Base-by-base conservation (phyloP, 441 rosid genomes). In the Mallotus japonicus region DNA sequence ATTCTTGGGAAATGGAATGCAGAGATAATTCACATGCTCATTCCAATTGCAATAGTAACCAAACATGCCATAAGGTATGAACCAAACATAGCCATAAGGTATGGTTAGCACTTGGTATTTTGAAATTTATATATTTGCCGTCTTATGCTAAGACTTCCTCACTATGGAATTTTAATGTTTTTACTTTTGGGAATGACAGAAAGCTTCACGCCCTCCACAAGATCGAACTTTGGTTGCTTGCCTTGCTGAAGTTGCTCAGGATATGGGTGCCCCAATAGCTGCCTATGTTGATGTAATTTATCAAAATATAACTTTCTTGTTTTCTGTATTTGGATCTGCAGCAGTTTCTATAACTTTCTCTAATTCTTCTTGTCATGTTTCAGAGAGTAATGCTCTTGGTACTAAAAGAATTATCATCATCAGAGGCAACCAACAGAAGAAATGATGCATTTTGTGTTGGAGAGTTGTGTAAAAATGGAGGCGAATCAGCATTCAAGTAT, bases 361-460 rank as follows among this genome's bases (percentile, higher is more conserved):
- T 62, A 20, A 72, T 67, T 74, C 61, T 42, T 71, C 55, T 64
- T 76, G 8, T 53, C 67, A 60, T 81, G 51, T 82, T 82, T 77
- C 90, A 96, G 99, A 89, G 90, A 84, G 60, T 93, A 76, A 90
- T 93, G 95, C 98, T 97, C 37, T 75, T 96, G 73, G 98, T 89
- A 62, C 91, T 93, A 66, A 93, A 92, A 82, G 99, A 96, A 78
- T 82, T 96, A 53, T 85, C 89, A 72, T 93, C 97, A 54, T 75
- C 97, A 0, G 92, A 87, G 32, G 86, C 98, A 82, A 96, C 98
- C 60, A 96, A 96, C 74, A 87, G 97, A 83, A 93, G 99, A 80
- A 96, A 96, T 78, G 98, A 98, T 72, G 99, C 98, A 78, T 96
- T 96, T 84, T 96, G 97, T 84, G 97, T 77, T 4, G 99, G 99